phyloP scores from a whole-genome alignment of 2,329 filamentous ascomycete species.

The Alternaria tenuissima region DNA sequence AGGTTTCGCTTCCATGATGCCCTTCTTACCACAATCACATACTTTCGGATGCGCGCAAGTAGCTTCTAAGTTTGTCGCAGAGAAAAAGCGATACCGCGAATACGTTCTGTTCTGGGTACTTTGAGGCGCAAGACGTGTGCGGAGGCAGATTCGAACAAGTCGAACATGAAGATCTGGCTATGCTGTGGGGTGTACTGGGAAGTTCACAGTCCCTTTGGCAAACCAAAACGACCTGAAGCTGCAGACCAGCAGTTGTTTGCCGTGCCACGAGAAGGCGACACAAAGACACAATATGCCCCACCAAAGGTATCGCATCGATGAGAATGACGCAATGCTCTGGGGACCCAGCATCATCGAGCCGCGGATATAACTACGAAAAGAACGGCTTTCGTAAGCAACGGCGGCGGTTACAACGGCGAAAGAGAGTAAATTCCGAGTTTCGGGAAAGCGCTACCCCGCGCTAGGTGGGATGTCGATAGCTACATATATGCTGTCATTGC shows the following conservation, averaged over 20 bases:
- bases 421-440: conserved; percentile 17
- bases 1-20: background rate
- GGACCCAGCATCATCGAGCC: background rate
- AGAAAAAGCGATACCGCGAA: background rate
- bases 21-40: background rate
- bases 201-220: conserved; percentile 25
- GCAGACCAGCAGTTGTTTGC: conserved; percentile 26
- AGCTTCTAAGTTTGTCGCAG: background rate
- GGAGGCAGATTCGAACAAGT: background rate
- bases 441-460: conserved; percentile 24
- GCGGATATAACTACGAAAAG: conserved; percentile 20
- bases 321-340: conserved; percentile 20
- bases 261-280: conserved; percentile 12
- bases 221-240: conserved; percentile 17
- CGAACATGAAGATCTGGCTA: conserved; percentile 27
- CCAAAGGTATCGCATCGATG: conserved; percentile 17
- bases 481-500: conserved; percentile 23
- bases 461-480: conserved; percentile 15
- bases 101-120: background rate
- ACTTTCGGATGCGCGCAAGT: background rate
- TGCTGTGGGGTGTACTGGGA: conserved; percentile 31
- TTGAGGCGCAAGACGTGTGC: background rate
- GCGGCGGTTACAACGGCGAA: conserved; percentile 15
- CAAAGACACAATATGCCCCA: conserved; percentile 16
- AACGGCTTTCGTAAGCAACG: conserved; percentile 18